Conservation (phyloP, 768 basidiomycete species). For the Russula abietina region DNA sequence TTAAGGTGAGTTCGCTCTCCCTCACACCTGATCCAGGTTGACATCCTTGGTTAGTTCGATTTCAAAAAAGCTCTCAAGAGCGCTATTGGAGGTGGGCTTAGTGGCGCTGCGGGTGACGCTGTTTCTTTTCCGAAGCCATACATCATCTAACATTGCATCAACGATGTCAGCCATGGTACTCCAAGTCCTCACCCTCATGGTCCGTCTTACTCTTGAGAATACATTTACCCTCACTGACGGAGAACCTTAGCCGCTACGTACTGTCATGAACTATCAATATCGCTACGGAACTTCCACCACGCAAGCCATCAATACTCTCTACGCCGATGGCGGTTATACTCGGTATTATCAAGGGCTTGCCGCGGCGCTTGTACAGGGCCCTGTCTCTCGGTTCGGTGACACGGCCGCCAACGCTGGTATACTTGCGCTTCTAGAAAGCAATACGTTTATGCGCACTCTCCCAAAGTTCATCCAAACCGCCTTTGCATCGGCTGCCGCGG, state of each 20-base stretch:
- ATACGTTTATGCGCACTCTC: conserved; percentile 60
- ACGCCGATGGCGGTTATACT: conserved; percentile 69
- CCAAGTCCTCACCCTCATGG: conserved; percentile 87
- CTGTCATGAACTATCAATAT: conserved; percentile 97
- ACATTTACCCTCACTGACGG: conserved; percentile 11
- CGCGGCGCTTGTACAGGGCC: conserved; percentile 84
- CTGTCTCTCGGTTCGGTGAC: conserved; percentile 84
- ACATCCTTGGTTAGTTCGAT: conserved; percentile 60
- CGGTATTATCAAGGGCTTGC: conserved; percentile 85
- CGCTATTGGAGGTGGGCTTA: conserved; percentile 86
- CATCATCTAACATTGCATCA: neutral
- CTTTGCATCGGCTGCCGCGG: conserved; percentile 74
- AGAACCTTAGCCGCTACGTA: conserved; percentile 66
- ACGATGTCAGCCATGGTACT: conserved; percentile 73
- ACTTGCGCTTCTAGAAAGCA: conserved; percentile 73
- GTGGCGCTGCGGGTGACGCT: conserved; percentile 72
- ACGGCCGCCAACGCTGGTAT: conserved; percentile 94
- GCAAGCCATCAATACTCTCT: conserved; percentile 58
- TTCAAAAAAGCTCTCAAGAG: conserved; percentile 65
- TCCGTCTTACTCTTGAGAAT: conserved; percentile 19
- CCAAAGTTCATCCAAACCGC: conserved; percentile 66
- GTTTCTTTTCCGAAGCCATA: neutral
- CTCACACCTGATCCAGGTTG: neutral
- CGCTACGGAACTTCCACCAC: conserved; percentile 76
- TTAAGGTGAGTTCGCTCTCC: conserved; percentile 44